These are phyloP conservation scores for Salinomyces thailandicus DNA, from an alignment of 2,329 filamentous ascomycete species.

Conservation along the genomic window DNA sequence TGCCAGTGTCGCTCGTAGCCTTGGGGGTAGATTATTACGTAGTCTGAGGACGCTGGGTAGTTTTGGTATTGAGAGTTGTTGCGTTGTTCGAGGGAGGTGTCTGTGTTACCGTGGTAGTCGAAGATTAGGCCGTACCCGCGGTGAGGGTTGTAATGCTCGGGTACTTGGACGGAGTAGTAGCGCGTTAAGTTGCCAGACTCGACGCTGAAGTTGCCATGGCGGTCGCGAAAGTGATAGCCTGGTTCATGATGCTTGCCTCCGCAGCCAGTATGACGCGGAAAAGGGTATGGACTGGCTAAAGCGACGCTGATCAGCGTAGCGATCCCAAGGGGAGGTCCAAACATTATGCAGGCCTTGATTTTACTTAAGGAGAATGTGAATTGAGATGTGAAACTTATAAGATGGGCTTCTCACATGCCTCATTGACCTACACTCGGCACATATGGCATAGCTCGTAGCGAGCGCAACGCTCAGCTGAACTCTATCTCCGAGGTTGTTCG, in stretches of 20 bases:
- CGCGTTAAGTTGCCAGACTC: constrained; percentile 11
- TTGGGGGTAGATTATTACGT: constrained; percentile 39
- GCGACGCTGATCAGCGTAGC: too few relatives aligned
- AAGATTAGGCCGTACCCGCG: constrained; percentile 30
- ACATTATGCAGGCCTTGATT: too few relatives aligned
- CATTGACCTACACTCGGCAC: too few relatives aligned
- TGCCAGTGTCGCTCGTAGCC: constrained; percentile 31
- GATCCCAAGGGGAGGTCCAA: too few relatives aligned
- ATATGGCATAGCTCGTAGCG: too few relatives aligned
- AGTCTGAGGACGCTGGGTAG: constrained; percentile 32
- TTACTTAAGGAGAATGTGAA: too few relatives aligned
- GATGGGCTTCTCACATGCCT: too few relatives aligned
- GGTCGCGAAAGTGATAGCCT: constrained; percentile 2
- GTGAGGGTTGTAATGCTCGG: constrained; percentile 13
- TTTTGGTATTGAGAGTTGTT: constrained; percentile 38
- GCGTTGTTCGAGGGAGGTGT: constrained; percentile 30
- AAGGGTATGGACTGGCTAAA: neutral
- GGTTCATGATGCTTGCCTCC: constrained; percentile 1
- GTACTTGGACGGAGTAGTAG: constrained; percentile 19
- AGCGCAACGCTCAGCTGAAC: too few relatives aligned
- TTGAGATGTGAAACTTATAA: too few relatives aligned
- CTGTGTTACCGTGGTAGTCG: constrained; percentile 38
- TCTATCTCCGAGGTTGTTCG: too few relatives aligned
- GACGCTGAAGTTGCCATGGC: constrained; percentile 8
- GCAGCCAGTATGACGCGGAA: constrained; percentile 1